Evolutionary conservation across 2,329 filamentous ascomycete species (phyloP).

Genomic region (Xylariaceae sp.): DNA sequence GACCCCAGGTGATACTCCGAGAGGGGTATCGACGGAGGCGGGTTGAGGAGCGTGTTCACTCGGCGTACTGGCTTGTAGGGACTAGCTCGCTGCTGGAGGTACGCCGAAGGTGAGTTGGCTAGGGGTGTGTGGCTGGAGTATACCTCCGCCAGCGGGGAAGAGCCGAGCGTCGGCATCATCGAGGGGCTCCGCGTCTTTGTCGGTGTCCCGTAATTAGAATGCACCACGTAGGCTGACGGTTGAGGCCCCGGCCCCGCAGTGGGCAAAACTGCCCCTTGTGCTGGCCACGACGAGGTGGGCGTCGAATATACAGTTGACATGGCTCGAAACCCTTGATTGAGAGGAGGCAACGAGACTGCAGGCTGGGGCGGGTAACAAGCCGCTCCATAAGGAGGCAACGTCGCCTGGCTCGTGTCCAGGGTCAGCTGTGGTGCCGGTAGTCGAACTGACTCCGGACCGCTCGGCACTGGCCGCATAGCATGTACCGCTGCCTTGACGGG

Average conservation of each 20-base stretch:
- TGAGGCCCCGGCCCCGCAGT: conserved; percentile 31
- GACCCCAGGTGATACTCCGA: conserved; percentile 66
- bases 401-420: conserved; percentile 46
- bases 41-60: conserved; percentile 86
- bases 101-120: conserved; percentile 79
- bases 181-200: conserved; percentile 50
- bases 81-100: conserved; percentile 81
- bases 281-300: conserved; percentile 37
- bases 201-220: conserved; percentile 43
- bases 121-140: conserved; percentile 58
- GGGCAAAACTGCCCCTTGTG: conserved; percentile 30
- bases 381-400: conserved; percentile 27
- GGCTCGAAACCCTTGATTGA: conserved; percentile 57
- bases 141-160: conserved; percentile 63
- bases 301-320: conserved; percentile 72
- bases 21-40: conserved; percentile 73
- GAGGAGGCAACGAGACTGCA: conserved; percentile 55
- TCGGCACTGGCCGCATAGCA: conserved; percentile 20
- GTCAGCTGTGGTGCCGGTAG: conserved; percentile 69
- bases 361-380: conserved; percentile 39
- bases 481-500: conserved; percentile 23
- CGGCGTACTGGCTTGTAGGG: conserved; percentile 88
- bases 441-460: conserved; percentile 36
- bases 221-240: conserved; percentile 27
- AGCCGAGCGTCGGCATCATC: conserved; percentile 50